These are phyloP conservation scores for Calonectria hongkongensis DNA, from an alignment of 2,329 filamentous ascomycete genomes.

Conservation along the genomic window DNA sequence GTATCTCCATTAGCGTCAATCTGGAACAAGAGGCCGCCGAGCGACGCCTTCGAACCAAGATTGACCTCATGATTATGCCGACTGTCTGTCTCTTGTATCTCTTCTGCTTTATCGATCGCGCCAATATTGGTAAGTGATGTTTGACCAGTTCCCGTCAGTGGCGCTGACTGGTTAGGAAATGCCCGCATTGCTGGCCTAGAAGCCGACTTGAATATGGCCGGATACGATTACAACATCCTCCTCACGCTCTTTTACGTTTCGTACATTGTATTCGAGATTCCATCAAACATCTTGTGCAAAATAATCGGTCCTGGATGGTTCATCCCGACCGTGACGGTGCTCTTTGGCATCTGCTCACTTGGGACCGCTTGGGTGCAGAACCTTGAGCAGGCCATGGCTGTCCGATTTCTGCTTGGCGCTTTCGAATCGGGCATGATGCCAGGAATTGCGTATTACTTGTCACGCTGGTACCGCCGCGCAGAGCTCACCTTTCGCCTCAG, in stretches of 20 bases:
- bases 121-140: constrained; percentile 75
- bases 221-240: constrained; percentile 76
- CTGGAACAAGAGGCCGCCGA: constrained; percentile 13
- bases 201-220: constrained; percentile 69
- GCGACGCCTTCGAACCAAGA: constrained; percentile 19
- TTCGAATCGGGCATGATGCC: constrained; percentile 79
- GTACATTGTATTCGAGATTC: constrained; percentile 79
- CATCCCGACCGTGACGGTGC: constrained; percentile 72
- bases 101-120: constrained; percentile 81
- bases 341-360: constrained; percentile 74
- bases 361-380: constrained; percentile 74
- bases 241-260: constrained; percentile 77
- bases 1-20: not conserved
- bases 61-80: constrained; percentile 29
- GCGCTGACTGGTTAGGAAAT: constrained; percentile 53
- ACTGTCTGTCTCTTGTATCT: constrained; percentile 18
- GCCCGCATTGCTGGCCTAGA: constrained; percentile 74
- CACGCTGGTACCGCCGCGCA: constrained; percentile 75
- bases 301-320: constrained; percentile 78
- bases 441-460: constrained; percentile 78
- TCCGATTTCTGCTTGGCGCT: constrained; percentile 75
- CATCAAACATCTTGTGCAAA: constrained; percentile 76
- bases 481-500: constrained; percentile 77
- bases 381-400: constrained; percentile 67
- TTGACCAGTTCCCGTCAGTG: too few relatives aligned